Evolutionary conservation across 768 basidiomycete genomes (phyloP), one percentile per base, ranked within the genome.

Genomic region (Tylopilus rubrobrunneus): DNA sequence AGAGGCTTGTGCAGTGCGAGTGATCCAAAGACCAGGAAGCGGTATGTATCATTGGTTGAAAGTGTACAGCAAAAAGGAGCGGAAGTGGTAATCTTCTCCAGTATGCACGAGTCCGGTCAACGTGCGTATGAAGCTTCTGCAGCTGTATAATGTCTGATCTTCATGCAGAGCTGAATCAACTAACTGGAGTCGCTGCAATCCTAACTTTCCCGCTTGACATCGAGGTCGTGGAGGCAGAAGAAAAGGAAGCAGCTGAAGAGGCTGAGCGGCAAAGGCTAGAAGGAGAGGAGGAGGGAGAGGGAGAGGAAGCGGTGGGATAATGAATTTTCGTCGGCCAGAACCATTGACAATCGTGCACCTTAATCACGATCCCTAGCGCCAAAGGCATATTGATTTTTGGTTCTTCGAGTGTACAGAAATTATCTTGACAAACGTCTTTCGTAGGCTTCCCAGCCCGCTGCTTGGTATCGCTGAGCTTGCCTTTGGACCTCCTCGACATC

Each of bases 41-140:
- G 80, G 66, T 98, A 90, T 62, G 95, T 99, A 31, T 75, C 72
- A 44, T 76, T 98, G 34, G 93, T 96, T 1, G 96, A 99, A 70
- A 84, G 82, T 34, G 93, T 98, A 15, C 85, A 87, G 61, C 79
- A 84, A 44, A 91, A 89, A 59, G 92, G 94, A 25, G 96, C 86
- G 25, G 95, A 98, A 66, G 94, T 94, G 6, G 77, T 98, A 19
- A 94, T 98, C 59, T 99, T 98, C 71, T 98, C 96, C 5, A 98
- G 94, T 64, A 98, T 99, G 97, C 97, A 99, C 67, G 97, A 99
- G 73, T 92, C 91, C 21, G 97, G 97, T 14, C 94, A 98, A 78
- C 95, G 94, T 96, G 65, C 64, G 90, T 75, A 37, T 41, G 27
- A 40, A 52, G 25, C 17, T 49, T 7, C 11, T 34, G 33, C 7